A percentile compares a stretch with the other conserved stretches of the same genome.
phyloP scores from a whole-genome alignment of 1,284 basidiomycete species.

The Omphalotus olearius region DNA sequence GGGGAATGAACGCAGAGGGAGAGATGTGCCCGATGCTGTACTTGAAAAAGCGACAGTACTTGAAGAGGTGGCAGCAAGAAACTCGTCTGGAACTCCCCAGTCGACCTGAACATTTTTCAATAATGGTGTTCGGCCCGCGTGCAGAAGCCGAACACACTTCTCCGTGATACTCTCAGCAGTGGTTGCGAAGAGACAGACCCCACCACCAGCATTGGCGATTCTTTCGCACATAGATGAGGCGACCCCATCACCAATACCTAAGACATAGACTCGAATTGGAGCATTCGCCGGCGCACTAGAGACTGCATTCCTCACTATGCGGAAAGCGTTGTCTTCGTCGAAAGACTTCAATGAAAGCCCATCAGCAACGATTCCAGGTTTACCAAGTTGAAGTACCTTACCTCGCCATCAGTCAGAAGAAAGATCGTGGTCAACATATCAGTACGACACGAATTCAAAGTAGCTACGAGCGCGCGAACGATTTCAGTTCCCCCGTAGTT shows the following conservation, averaged over 20 bases:
- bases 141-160: constrained; percentile 46
- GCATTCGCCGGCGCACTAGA: constrained; percentile 19
- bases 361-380: background rate
- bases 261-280: constrained; percentile 44
- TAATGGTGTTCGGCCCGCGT: constrained; percentile 41
- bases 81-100: constrained; percentile 36
- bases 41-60: constrained; percentile 23
- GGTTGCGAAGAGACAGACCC: constrained; percentile 41
- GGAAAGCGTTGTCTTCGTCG: constrained; percentile 19
- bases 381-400: constrained; percentile 18
- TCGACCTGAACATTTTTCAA: constrained; percentile 42
- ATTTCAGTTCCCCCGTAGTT: constrained; percentile 48
- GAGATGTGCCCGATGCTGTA: constrained; percentile 9
- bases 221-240: constrained; percentile 47
- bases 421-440: constrained; percentile 41
- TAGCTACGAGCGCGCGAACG: constrained; percentile 29
- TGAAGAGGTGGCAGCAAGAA: constrained; percentile 13
- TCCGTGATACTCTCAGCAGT: constrained; percentile 38
- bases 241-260: constrained; percentile 49
- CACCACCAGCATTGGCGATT: constrained; percentile 47
- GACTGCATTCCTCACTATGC: constrained; percentile 28
- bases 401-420: constrained; percentile 50
- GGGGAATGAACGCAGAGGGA: constrained; percentile 27
- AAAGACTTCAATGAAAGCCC: constrained; percentile 22
- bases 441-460: constrained; percentile 28